Conservation (phyloP, 2,329 filamentous ascomycete species). For the Neopestalotiopsis sp. region DNA sequence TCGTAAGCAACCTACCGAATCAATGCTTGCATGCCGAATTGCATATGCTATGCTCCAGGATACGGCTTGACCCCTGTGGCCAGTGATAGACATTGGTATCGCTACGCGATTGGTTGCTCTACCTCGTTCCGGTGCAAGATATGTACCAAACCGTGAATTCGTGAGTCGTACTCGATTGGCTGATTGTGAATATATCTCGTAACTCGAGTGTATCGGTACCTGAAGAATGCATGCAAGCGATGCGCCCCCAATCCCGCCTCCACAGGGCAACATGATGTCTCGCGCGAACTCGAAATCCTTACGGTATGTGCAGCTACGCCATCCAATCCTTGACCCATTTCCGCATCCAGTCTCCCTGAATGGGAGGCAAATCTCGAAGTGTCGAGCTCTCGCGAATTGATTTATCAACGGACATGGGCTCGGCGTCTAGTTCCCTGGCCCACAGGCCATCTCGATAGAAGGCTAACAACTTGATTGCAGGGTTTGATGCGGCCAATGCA, state of each 20-base stretch:
- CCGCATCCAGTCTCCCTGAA: neutral
- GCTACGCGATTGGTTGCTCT: no score
- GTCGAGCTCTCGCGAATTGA: neutral
- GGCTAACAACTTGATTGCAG: neutral
- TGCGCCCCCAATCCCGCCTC: no score
- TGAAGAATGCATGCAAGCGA: neutral
- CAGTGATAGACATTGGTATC: no score
- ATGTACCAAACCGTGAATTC: no score
- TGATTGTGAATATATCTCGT: no score
- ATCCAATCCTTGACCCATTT: constrained; percentile 4
- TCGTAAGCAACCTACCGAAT: neutral
- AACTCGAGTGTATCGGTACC: neutral
- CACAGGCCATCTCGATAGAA: neutral
- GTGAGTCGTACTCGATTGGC: no score
- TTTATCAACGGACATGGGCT: neutral
- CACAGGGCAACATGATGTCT: neutral
- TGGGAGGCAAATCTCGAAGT: neutral
- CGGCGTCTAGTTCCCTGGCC: neutral
- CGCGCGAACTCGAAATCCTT: no score
- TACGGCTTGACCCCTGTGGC: no score
- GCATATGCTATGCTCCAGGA: neutral
- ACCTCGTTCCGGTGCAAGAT: no score
- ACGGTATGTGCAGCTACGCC: neutral
- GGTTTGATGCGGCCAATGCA: neutral
- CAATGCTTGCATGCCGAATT: neutral